A percentile compares a stretch with the other conserved stretches of the same genome.
Evolutionary conservation across 2,329 filamentous ascomycete genomes (phyloP).

Genomic region (Cladosporium sp.): DNA sequence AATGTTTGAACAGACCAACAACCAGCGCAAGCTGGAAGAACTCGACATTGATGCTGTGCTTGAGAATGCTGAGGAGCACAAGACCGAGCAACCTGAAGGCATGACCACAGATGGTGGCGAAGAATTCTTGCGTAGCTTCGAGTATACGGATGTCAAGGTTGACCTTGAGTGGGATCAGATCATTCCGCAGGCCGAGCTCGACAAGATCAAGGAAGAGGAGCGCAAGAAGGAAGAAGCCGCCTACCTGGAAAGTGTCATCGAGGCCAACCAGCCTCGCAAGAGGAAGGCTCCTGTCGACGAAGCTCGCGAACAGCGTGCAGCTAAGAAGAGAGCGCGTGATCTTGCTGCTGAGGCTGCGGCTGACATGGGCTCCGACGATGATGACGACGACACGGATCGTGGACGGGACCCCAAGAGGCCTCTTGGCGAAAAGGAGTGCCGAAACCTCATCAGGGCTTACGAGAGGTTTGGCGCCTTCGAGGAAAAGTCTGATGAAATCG

Average conservation of each 20-base stretch:
- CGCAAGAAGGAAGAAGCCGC: slow-evolving; percentile 77
- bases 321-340: slow-evolving; percentile 64
- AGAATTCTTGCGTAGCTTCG: slow-evolving; percentile 83
- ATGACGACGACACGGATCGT: slow-evolving; percentile 46
- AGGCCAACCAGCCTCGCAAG: slow-evolving; percentile 78
- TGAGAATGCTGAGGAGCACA: slow-evolving; percentile 93
- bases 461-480: slow-evolving; percentile 88
- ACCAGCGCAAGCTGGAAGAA: slow-evolving; percentile 93
- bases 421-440: slow-evolving; percentile 85
- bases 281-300: slow-evolving; percentile 62
- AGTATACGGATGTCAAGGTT: slow-evolving; percentile 97
- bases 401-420: slow-evolving; percentile 79
- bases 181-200: slow-evolving; percentile 88
- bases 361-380: slow-evolving; percentile 52
- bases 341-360: slow-evolving; percentile 60
- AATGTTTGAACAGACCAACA: slow-evolving; percentile 96
- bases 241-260: slow-evolving; percentile 75
- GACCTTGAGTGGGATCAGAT: slow-evolving; percentile 98
- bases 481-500: slow-evolving; percentile 80
- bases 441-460: slow-evolving; percentile 85
- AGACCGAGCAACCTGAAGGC: slow-evolving; percentile 90
- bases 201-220: slow-evolving; percentile 83
- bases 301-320: slow-evolving; percentile 61
- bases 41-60: slow-evolving; percentile 96
- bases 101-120: slow-evolving; percentile 95